Conservation (phyloP, 129 eudicot genomes). For the Flaveria bidentis region DNA sequence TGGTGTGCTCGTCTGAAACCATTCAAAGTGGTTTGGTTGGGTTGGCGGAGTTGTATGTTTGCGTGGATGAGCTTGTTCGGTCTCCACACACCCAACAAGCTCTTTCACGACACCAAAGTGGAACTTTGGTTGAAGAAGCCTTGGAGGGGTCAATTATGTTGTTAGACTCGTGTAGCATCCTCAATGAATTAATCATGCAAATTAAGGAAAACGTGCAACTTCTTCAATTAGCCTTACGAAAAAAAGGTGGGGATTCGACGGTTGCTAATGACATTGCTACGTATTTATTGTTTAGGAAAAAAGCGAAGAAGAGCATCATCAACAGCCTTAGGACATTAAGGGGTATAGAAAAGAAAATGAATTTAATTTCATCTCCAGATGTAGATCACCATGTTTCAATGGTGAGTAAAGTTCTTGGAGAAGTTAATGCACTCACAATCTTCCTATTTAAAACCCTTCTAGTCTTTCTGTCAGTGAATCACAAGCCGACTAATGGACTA, state of each 20-base stretch:
- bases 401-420: slow-evolving; percentile 33
- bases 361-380: slow-evolving; percentile 9
- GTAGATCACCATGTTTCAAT: slow-evolving; percentile 20
- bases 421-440: slow-evolving; percentile 29
- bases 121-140: slow-evolving; percentile 33
- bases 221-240: slow-evolving; percentile 53
- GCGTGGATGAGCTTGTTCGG: slow-evolving; percentile 40
- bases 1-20: slow-evolving; percentile 18
- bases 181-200: slow-evolving; percentile 30
- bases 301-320: slow-evolving; percentile 33
- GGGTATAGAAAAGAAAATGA: slow-evolving; percentile 37
- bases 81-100: slow-evolving; percentile 45
- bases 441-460: slow-evolving; percentile 35
- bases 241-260: slow-evolving; percentile 38
- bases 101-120: slow-evolving; percentile 28
- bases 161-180: slow-evolving; percentile 41
- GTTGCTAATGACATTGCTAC: slow-evolving; percentile 21
- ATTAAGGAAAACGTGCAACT: slow-evolving; percentile 44
- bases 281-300: slow-evolving; percentile 39
- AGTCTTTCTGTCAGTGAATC: slow-evolving; percentile 17
- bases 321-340: slow-evolving; percentile 41
- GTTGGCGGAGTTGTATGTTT: slow-evolving; percentile 50
- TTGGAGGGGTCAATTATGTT: slow-evolving; percentile 42
- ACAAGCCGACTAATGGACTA: background rate
- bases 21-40: slow-evolving; percentile 46